These are phyloP conservation scores for Penicillium thymicola DNA, from an alignment of 2,329 filamentous ascomycete genomes.

Conservation along the genomic window DNA sequence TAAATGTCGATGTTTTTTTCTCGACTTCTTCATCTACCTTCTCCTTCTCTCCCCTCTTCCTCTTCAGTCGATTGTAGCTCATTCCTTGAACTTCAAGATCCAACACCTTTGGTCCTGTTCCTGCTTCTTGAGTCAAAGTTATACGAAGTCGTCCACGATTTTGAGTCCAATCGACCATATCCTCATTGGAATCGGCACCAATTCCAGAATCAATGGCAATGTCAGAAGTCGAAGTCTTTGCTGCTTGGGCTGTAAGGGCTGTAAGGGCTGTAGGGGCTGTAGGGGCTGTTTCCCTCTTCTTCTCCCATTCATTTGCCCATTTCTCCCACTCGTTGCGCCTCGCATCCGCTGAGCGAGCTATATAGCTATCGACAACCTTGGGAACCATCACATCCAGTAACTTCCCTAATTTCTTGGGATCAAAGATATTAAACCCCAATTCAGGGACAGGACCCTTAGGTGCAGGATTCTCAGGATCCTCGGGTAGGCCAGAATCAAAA, in stretches of 20 bases:
- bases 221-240: neutral
- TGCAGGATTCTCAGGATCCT: too few species aligned
- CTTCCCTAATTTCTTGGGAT: neutral
- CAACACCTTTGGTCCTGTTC: neutral
- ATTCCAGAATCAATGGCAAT: neutral
- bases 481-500: neutral
- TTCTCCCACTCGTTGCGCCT: neutral
- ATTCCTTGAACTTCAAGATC: neutral
- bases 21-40: neutral
- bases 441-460: neutral
- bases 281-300: neutral
- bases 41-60: neutral
- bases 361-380: neutral
- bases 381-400: neutral
- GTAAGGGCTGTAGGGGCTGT: too few species aligned
- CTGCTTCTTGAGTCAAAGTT: neutral
- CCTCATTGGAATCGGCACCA: neutral
- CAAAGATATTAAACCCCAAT: too few species aligned
- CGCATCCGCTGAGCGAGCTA: neutral
- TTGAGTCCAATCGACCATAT: neutral
- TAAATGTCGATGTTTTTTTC: neutral
- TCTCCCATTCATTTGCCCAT: neutral
- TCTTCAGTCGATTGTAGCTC: neutral
- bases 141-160: neutral
- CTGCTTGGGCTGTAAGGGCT: too few species aligned